These are phyloP conservation scores for Epichloe uncinata DNA, from an alignment of 2,329 filamentous ascomycete species.

Conservation along the genomic window DNA sequence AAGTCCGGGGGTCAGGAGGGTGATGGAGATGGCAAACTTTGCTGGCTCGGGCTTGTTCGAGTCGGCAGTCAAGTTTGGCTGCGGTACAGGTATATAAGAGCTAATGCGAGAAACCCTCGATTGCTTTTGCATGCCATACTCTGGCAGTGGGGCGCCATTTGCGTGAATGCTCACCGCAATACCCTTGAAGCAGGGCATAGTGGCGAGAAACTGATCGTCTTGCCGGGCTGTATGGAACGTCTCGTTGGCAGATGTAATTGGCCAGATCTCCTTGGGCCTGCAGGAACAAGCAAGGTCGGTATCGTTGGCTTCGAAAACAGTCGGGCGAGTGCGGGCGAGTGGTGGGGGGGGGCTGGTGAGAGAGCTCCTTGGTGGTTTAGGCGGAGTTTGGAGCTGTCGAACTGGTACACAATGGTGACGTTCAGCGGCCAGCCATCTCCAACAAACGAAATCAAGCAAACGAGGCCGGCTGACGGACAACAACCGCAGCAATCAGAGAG, in stretches of 20 bases:
- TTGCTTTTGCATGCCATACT: slow-evolving; percentile 92
- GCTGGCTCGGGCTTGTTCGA: slow-evolving; percentile 77
- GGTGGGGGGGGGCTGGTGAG: background rate
- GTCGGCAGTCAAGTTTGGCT: slow-evolving; percentile 53
- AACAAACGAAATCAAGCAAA: slow-evolving; percentile 1
- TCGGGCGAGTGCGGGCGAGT: background rate
- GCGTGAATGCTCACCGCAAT: slow-evolving; percentile 95
- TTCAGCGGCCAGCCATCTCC: slow-evolving; percentile 13
- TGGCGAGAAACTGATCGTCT: slow-evolving; percentile 16
- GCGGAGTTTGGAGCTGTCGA: slow-evolving; percentile 7
- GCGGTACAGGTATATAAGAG: slow-evolving; percentile 91
- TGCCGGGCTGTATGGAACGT: background rate
- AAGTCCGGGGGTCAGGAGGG: slow-evolving; percentile 76
- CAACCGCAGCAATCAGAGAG: background rate
- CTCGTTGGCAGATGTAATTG: background rate
- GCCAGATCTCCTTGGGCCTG: background rate
- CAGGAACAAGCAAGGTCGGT: slow-evolving; percentile 1
- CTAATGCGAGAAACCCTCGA: slow-evolving; percentile 85
- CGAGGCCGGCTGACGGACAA: background rate
- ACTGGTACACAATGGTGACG: slow-evolving; percentile 7
- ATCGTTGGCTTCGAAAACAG: background rate
- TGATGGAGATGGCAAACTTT: slow-evolving; percentile 96
- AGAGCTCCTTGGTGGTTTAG: slow-evolving; percentile 4
- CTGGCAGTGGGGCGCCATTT: slow-evolving; percentile 65
- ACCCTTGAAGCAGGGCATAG: slow-evolving; percentile 95